Evolutionary conservation across 192 early-diverging fungal genomes (phyloP), one percentile per base, ranked within the genome.

Genomic region (Gryganskiella cystojenkinii): DNA sequence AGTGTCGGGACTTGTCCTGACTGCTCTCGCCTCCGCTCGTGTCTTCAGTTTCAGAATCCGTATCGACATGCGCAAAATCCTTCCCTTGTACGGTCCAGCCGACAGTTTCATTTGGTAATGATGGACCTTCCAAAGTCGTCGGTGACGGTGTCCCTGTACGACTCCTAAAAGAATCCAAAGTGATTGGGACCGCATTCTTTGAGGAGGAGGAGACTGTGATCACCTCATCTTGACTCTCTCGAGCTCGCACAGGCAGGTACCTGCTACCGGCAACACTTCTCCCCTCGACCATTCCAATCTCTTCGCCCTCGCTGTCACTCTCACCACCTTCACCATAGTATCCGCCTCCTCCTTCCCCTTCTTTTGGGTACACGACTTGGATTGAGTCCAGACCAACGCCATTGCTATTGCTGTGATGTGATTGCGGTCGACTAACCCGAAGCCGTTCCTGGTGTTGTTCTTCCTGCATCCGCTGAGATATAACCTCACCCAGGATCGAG

Each of bases 401-500:
- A 31, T 31, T n/a, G n/a, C n/a, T n/a, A n/a, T n/a, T n/a, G n/a
- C n/a, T n/a, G n/a, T n/a, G 42, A 10, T 52, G 43, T 46, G 51
- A 42, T 57, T n/a, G 56, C 11, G 27, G 15, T 13, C 30, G 53
- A 3, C 34, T 5, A 10, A 14, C 59, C 27, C 43, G 33, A 19
- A 34, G 33, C 4, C 57, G 58, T 4, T 35, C 54, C n/a, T 63
- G 61, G n/a, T 67, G 56, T 24, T 46, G 56, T 19, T 72, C 61
- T 42, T 72, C 59, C 52, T 78, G 70, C 66, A 83, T 80, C 34
- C 61, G 47, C 37, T 81, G 82, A 15, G 85, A 69, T 31, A 92
- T 81, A 66, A 86, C 86, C 82, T 95, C 93, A 37, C 95, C 95
- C 35, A 99, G 75, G 20, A 99, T 82, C 0, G 95, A 91, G 74